Conservation (phyloP, 2,329 filamentous ascomycete species). For the Tothia fuscella region DNA sequence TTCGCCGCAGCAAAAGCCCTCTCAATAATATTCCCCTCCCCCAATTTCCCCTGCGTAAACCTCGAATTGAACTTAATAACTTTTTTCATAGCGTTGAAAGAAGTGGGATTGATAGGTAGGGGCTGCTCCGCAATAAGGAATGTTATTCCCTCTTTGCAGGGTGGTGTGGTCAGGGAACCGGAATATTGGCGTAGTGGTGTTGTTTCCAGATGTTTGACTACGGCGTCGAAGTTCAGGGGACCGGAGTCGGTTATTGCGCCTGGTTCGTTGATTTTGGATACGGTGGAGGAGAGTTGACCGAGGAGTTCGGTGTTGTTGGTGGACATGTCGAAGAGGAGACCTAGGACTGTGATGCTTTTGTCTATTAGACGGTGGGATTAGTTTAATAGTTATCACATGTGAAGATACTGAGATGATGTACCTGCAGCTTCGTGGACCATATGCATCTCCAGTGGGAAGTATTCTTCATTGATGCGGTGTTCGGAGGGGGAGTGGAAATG, state of each 20-base stretch:
- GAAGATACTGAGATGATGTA: constrained; percentile 18
- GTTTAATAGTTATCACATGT: constrained; percentile 6
- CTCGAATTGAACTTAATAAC: constrained; percentile 44
- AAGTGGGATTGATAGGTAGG: constrained; percentile 35
- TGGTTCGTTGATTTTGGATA: constrained; percentile 27
- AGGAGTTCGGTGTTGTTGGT: constrained; percentile 19
- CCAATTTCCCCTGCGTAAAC: not conserved
- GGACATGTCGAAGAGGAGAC: constrained; percentile 31
- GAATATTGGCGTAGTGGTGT: constrained; percentile 38
- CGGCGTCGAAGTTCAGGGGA: constrained; percentile 31
- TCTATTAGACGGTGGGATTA: constrained; percentile 14
- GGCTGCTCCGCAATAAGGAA: constrained; percentile 41
- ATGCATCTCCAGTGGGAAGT: constrained; percentile 40
- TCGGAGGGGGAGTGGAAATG: constrained; percentile 51
- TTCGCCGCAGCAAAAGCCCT: not conserved
- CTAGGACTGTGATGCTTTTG: constrained; percentile 28
- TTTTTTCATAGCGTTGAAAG: constrained; percentile 40
- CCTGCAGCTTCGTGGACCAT: constrained; percentile 44
- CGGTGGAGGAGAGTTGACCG: constrained; percentile 21
- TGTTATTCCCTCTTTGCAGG: constrained; percentile 44
- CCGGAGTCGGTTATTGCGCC: constrained; percentile 28
- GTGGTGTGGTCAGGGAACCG: constrained; percentile 51
- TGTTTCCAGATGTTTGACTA: constrained; percentile 27
- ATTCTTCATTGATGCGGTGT: constrained; percentile 40
- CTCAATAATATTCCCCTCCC: constrained; percentile 1